phyloP scores from a whole-genome alignment of 2,329 filamentous ascomycete genomes.

The Cladophialophora exuberans region DNA sequence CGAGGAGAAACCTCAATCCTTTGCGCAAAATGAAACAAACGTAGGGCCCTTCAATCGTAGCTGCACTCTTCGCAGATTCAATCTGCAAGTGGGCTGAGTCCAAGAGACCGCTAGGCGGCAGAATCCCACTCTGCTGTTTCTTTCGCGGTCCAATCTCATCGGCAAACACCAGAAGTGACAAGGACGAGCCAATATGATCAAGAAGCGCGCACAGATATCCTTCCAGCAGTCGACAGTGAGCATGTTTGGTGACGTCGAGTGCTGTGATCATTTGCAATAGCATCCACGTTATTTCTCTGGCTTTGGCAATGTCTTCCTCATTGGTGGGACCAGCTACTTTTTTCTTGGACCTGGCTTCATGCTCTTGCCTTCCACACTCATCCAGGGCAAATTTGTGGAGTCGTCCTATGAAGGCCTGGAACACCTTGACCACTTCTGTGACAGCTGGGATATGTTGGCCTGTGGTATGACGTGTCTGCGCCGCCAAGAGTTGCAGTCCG shows the following conservation, averaged over 20 bases:
- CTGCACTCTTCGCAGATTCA: conserved; percentile 34
- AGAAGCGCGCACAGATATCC: conserved; percentile 28
- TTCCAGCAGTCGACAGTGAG: conserved; percentile 24
- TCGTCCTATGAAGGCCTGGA: conserved; percentile 22
- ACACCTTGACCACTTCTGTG: conserved; percentile 18
- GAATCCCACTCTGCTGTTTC: conserved; percentile 18
- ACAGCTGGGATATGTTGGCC: conserved; percentile 5
- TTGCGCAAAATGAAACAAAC: conserved; percentile 43
- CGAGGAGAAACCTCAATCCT: conserved; percentile 34
- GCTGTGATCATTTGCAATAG: conserved; percentile 23
- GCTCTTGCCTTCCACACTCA: conserved; percentile 16
- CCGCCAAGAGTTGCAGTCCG: not conserved
- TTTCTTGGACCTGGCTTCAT: conserved; percentile 5
- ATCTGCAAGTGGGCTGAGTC: conserved; percentile 30
- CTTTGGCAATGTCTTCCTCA: not conserved
- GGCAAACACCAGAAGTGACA: conserved; percentile 30
- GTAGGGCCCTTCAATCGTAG: conserved; percentile 41
- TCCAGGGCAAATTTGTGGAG: conserved; percentile 29
- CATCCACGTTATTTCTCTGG: conserved; percentile 3
- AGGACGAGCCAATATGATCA: conserved; percentile 30
- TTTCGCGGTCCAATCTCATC: not conserved
- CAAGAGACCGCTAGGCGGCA: conserved; percentile 39
- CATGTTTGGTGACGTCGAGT: conserved; percentile 17
- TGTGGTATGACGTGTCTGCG: not conserved
- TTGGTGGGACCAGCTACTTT: not conserved